Evolutionary conservation across 768 basidiomycete genomes (phyloP).

Genomic region (Hygrophoropsis aurantiaca): DNA sequence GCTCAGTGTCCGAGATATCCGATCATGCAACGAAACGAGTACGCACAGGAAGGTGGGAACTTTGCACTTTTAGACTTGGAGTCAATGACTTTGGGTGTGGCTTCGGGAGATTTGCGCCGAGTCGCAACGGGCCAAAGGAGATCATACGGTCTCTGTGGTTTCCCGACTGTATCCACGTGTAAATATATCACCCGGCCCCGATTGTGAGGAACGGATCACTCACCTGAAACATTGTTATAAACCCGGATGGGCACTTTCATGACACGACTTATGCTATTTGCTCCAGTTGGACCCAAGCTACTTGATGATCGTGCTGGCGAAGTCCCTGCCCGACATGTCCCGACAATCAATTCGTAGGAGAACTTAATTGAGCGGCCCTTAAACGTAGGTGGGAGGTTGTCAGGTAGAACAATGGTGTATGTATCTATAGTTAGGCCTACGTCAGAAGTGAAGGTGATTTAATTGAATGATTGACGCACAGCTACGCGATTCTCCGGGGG

Average conservation of each 20-base stretch:
- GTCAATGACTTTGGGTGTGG: conserved; percentile 23
- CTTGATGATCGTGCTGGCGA: conserved; percentile 28
- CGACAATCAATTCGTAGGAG: conserved; percentile 88
- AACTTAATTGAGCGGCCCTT: conserved; percentile 81
- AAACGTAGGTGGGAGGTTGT: conserved; percentile 87
- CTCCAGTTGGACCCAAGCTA: conserved; percentile 33
- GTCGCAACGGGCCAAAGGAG: conserved; percentile 74
- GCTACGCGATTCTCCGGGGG: conserved; percentile 80
- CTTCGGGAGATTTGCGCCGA: conserved; percentile 35
- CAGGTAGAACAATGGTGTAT: conserved; percentile 75
- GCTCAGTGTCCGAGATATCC: background rate
- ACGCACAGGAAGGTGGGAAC: conserved; percentile 15
- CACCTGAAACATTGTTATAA: conserved; percentile 85
- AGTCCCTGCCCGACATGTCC: conserved; percentile 68
- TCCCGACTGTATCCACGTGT: conserved; percentile 40
- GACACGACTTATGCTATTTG: conserved; percentile 62
- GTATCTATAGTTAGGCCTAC: conserved; percentile 52
- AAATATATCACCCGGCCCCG: conserved; percentile 5
- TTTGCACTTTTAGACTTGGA: conserved; percentile 5
- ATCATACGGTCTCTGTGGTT: conserved; percentile 69
- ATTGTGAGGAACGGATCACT: conserved; percentile 16
- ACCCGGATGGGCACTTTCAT: conserved; percentile 92
- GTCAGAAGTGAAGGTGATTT: no score
- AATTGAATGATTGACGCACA: conserved; percentile 56
- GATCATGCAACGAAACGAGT: background rate